Base-by-base conservation (phyloP, 345 rosid species). In the Fremontodendron californicum region DNA sequence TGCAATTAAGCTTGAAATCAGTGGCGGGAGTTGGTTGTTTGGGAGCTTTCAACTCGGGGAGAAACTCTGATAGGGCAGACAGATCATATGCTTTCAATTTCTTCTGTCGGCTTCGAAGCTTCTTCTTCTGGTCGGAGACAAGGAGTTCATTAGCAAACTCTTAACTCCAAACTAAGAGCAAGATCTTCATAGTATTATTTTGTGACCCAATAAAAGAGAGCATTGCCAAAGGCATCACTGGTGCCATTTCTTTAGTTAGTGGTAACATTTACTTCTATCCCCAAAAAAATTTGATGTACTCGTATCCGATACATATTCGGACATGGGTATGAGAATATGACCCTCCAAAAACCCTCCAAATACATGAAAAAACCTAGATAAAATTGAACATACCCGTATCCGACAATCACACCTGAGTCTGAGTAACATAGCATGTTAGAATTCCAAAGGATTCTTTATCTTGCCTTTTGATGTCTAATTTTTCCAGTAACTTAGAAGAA, bases 61-160 rank as follows among this genome's bases (percentile, higher is more conserved):
- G 98, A 84, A 89, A 88, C 51, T 96, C 96, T 0, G 92, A 81
- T 64, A 93, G 94, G 19, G 77, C 23, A 46, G 99, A 78, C 73
- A 96, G 91, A 71, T 92, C 91, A 80, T 86, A 89, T 23, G 87
- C 92, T 81, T 88, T 92, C 83, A 92, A 84, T 79, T 90, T 93
- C 84, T 85, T 90, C 80, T 89, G 93, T 19, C 92, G 87, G 27
- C 91, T 80, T 12, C 86, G 85, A 25, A 68, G 78, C 72, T 85
- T 90, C 81, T 83, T 88, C 69, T 87, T 91, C 91, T 90, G 90
- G 42, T 67, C 46, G 45, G 72, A 79, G 25, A 65, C 0, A 18
- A 72, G 18, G 9, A 69, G 0, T 67, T 65, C 49, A 45, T 76
- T 63, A 70, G 68, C 52, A 39, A 52, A 62, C 15, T 73, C 35